Base-by-base conservation (phyloP, 306 rosid genomes). In the Malus orientalis region DNA sequence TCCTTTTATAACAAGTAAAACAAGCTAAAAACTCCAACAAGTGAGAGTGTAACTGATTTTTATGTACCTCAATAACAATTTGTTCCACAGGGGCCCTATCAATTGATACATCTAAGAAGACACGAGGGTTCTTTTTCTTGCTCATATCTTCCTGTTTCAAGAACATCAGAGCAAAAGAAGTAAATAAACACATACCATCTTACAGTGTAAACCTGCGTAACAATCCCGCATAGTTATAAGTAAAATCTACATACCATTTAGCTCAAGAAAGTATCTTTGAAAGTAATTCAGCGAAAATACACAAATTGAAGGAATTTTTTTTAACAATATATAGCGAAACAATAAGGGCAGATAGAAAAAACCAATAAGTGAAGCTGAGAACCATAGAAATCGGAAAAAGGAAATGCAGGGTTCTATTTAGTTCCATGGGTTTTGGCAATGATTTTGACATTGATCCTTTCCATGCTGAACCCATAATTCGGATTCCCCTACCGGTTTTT, bases 21-120 rank as follows among this genome's bases (percentile, higher is more conserved):
- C 65, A 55, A 15, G 19, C 29, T 20, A 27, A 6, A 27, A 27
- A 73, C 38, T 55, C 49, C 76, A 73, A 55, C 19, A 44, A 72
- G 54, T 60, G 30, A 77, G 25, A 63, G 38, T 23, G 14, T 29
- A 36, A 33, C 20, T 67, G 18, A 71, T 75, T 67, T 51, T 44
- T 25, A 51, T 67, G 69, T 85, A 96, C 99, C 97, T 92, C 93
- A 1, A 96, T 87, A 42, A 85, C 82, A 80, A 92, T 75, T 79
- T 80, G 86, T 82, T 89, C 90, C 74, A 79, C 79, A 1, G 93
- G 93, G 45, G 83, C 93, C 73, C 90, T 97, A 71, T 85, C 91
- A 74, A 91, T 72, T 36, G 96, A 91, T 63, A 96, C 82, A 78
- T 96, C 98, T 3, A 96, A 62, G 88, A 91, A 96, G 38, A 96